Evolutionary conservation across 257 asterid genomes (phyloP), one percentile per base, ranked within the genome.

Genomic region (Rhazya stricta): DNA sequence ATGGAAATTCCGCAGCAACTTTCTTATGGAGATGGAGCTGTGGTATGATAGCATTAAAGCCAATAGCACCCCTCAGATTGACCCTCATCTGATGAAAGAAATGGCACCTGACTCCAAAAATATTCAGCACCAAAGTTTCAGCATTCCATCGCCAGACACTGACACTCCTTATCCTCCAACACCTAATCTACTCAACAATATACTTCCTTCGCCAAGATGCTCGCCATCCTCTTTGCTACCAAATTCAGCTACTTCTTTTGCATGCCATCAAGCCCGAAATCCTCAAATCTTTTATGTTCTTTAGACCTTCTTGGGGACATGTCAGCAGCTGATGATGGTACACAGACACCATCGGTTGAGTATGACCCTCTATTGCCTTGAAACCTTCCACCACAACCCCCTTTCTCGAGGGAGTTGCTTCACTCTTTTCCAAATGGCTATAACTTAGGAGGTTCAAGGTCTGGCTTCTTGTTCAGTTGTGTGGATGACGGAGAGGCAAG

Each of bases 321-420:
- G 27, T 84, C 78, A 11, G 79, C 81, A 1, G 25, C 69, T 0
- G 80, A 73, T 5, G 82, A 62, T 0, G 81, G 76, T 3, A 74
- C 85, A 2, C 73, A 85, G 16, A 66, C 76, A 36, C 69, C 87
- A 37, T 77, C 81, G 51, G 84, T 74, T n/a, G 80, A 79, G 4
- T 94, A 85, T 67, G 99, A 94, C 71, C 92, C 98, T 21, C 66
- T 87, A 48, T 77, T 94, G 70, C 98, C 96, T 30, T 72, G 90
- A 77, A 89, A 83, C 72, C 90, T 90, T 3, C 89, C 89, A 1
- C 96, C 95, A 41, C 97, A 90, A 80, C 97, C 98, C 8, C 96
- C 98, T 9, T 72, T 89, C 74, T 29, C 89, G 74, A 86, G 92
- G 68, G 99, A 94, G 82, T 74, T 94, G 66, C 86, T 94, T 50